These are phyloP conservation scores for Teratosphaeria nubilosa DNA, from an alignment of 2,329 filamentous ascomycete species.

Conservation along the genomic window DNA sequence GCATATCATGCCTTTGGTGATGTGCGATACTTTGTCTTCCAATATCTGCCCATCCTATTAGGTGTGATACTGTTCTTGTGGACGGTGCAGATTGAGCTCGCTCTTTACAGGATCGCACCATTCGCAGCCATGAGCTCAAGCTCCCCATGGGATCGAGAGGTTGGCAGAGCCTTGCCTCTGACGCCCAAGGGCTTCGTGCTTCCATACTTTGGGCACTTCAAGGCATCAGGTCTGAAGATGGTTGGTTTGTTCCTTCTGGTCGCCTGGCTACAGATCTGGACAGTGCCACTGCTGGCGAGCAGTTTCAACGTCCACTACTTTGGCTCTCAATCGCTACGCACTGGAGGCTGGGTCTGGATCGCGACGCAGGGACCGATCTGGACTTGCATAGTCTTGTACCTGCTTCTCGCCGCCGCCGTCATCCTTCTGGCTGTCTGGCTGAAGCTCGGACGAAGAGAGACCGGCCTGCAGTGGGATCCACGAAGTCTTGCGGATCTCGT, in stretches of 20 bases:
- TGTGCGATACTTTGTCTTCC: conserved; percentile 71
- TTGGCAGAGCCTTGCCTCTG: conserved; percentile 55
- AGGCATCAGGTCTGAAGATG: conserved; percentile 52
- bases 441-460: conserved; percentile 40
- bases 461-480: conserved; percentile 78
- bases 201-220: conserved; percentile 57
- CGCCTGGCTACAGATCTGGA: conserved; percentile 70
- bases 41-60: conserved; percentile 71
- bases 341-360: conserved; percentile 65
- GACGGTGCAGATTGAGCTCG: conserved; percentile 61
- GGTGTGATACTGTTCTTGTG: conserved; percentile 64
- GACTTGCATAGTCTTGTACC: conserved; percentile 65
- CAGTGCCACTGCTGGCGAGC: conserved; percentile 70
- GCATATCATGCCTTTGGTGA: conserved; percentile 60
- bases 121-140: conserved; percentile 65
- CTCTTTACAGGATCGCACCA: conserved; percentile 67
- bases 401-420: conserved; percentile 51
- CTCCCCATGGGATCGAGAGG: conserved; percentile 47
- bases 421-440: conserved; percentile 55
- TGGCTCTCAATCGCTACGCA: conserved; percentile 39
- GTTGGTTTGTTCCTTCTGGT: conserved; percentile 55
- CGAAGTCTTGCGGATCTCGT: conserved; percentile 72
- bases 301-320: conserved; percentile 60
- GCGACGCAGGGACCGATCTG: conserved; percentile 69
- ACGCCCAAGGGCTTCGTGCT: conserved; percentile 56